These are phyloP conservation scores for Diaporthe sp. DNA, from an alignment of 2,329 filamentous ascomycete species.

Conservation along the genomic window DNA sequence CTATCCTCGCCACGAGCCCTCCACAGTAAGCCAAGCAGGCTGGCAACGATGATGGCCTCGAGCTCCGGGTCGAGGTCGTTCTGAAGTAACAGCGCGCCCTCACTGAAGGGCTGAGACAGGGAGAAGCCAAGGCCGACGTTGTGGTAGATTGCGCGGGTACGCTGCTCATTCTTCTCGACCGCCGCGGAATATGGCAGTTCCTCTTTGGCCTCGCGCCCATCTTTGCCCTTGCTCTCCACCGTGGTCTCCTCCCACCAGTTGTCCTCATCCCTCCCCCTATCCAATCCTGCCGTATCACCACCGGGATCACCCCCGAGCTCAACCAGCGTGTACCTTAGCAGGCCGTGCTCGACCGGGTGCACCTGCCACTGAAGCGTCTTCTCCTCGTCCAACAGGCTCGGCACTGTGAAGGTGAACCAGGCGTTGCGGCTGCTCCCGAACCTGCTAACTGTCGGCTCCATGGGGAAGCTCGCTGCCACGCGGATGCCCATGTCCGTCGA, in stretches of 20 bases:
- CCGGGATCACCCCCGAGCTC: background rate
- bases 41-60: slow-evolving; percentile 36
- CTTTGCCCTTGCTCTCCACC: background rate
- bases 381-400: slow-evolving; percentile 30
- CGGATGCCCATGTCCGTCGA: slow-evolving; percentile 28
- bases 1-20: slow-evolving; percentile 24
- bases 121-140: slow-evolving; percentile 38
- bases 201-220: background rate
- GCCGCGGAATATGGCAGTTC: slow-evolving; percentile 20
- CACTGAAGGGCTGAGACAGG: slow-evolving; percentile 36
- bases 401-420: slow-evolving; percentile 40
- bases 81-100: slow-evolving; percentile 37
- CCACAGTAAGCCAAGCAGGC: slow-evolving; percentile 38
- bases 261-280: background rate
- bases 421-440: slow-evolving; percentile 37
- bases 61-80: slow-evolving; percentile 30
- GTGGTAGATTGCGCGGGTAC: slow-evolving; percentile 37
- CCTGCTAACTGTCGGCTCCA: slow-evolving; percentile 22
- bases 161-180: slow-evolving; percentile 10
- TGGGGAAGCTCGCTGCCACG: slow-evolving; percentile 15
- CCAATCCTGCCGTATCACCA: background rate
- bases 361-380: slow-evolving; percentile 40
- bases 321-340: slow-evolving; percentile 38
- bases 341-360: slow-evolving; percentile 38
- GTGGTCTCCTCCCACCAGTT: slow-evolving; percentile 22